Conservation (phyloP, 2,329 filamentous ascomycete genomes). For the Magnaporthiopsis rhizophila region DNA sequence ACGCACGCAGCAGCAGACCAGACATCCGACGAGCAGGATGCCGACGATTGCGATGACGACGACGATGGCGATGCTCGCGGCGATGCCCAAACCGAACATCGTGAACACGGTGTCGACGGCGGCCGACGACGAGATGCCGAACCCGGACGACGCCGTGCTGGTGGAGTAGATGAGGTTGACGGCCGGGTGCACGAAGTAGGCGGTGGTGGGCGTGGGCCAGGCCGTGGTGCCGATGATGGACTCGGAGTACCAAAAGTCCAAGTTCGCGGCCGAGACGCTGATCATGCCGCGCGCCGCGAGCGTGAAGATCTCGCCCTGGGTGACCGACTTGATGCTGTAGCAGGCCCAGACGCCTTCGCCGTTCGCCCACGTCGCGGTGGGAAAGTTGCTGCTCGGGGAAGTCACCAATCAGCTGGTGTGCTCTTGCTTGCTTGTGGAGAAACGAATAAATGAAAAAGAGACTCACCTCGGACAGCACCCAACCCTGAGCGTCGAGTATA, state of each 20-base stretch:
- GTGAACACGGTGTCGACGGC: neutral
- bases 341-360: neutral
- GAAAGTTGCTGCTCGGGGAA: neutral
- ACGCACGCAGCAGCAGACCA: neutral
- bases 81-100: neutral
- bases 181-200: constrained; percentile 1
- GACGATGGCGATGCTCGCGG: constrained; percentile 2
- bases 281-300: neutral
- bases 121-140: neutral
- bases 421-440: neutral
- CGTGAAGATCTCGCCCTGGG: neutral
- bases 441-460: neutral
- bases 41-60: neutral
- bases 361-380: neutral
- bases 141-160: neutral
- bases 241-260: neutral
- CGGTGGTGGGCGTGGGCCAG: neutral
- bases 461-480: constrained; percentile 2
- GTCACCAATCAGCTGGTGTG: too few relatives aligned
- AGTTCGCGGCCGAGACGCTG: neutral
- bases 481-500: neutral
- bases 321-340: neutral
- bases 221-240: constrained; percentile 1
- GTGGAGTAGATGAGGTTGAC: neutral
- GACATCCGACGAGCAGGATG: neutral